Evolutionary conservation across 108 stramenopile genomes (phyloP).

Genomic region (Thalassiosira profunda): DNA sequence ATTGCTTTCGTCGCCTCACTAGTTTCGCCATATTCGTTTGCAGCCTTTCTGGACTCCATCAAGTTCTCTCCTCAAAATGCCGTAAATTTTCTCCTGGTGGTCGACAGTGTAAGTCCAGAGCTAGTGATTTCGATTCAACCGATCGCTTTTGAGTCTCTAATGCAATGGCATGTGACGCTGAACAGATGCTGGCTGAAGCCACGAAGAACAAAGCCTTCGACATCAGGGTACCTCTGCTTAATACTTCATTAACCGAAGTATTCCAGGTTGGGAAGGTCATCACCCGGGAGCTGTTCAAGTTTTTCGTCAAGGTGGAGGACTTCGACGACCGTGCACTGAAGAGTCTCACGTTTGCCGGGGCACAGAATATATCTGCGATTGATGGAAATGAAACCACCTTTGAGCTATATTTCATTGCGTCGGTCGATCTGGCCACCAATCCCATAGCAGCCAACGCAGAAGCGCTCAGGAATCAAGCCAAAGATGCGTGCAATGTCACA

Average conservation of each 20-base stretch:
- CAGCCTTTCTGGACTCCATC: constrained; percentile 13
- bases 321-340: constrained; percentile 1
- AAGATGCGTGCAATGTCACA: too few species aligned
- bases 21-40: too few species aligned
- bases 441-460: background rate
- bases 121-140: too few species aligned
- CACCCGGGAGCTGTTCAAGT: constrained; percentile 17
- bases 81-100: too few species aligned
- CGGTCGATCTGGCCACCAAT: constrained; percentile 3
- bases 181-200: constrained; percentile 20
- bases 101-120: too few species aligned
- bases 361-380: background rate
- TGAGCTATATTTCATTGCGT: constrained; percentile 21
- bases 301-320: constrained; percentile 16
- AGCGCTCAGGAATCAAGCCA: too few species aligned
- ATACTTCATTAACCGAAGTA: constrained; percentile 18
- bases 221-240: constrained; percentile 14
- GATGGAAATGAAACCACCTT: background rate
- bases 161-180: constrained; percentile 17
- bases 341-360: background rate
- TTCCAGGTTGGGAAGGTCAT: constrained; percentile 12
- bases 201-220: constrained; percentile 26
- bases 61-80: constrained; percentile 28
- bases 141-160: too few species aligned
- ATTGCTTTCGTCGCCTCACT: too few species aligned